These are phyloP conservation scores for Boletales sp. DNA, from an alignment of 768 basidiomycete species.

Conservation along the genomic window DNA sequence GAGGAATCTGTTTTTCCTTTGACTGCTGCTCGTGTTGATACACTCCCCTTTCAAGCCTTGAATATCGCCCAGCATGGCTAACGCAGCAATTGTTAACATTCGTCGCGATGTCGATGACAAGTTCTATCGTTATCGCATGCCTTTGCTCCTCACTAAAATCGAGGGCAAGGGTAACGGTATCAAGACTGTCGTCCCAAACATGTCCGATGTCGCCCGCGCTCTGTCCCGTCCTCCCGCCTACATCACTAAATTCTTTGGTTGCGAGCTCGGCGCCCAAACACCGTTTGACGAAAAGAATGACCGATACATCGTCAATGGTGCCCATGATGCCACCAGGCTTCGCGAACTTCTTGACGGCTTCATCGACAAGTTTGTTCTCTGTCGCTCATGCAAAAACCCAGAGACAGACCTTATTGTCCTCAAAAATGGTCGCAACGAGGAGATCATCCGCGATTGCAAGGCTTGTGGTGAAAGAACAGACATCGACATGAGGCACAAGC, in stretches of 20 bases:
- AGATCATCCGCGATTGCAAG: conserved; percentile 95
- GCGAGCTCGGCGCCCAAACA: conserved; percentile 97
- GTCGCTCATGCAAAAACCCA: conserved; percentile 97
- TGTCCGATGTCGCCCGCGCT: conserved; percentile 95
- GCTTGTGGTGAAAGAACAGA: conserved; percentile 92
- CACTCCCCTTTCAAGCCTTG: conserved; percentile 45
- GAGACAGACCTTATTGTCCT: conserved; percentile 95
- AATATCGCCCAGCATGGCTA: conserved; percentile 79
- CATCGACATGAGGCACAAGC: conserved; percentile 95
- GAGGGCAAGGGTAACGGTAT: conserved; percentile 99
- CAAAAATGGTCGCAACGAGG: conserved; percentile 74
- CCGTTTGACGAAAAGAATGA: conserved; percentile 96
- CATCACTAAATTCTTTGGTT: conserved; percentile 98
- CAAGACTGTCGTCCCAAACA: conserved; percentile 98
- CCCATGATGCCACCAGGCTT: conserved; percentile 86
- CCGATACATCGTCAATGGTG: conserved; percentile 97
- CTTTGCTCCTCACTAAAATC: conserved; percentile 89
- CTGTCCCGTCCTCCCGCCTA: conserved; percentile 93
- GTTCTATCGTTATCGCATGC: conserved; percentile 98
- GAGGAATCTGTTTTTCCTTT: conserved; percentile 15
- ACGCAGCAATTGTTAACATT: conserved; percentile 79
- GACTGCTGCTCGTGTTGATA: neutral
- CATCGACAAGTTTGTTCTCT: conserved; percentile 98
- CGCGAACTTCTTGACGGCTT: conserved; percentile 94
- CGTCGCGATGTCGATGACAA: conserved; percentile 96